These are phyloP conservation scores for Fonsecaea multimorphosa DNA, from an alignment of 2,329 filamentous ascomycete species.

Conservation along the genomic window DNA sequence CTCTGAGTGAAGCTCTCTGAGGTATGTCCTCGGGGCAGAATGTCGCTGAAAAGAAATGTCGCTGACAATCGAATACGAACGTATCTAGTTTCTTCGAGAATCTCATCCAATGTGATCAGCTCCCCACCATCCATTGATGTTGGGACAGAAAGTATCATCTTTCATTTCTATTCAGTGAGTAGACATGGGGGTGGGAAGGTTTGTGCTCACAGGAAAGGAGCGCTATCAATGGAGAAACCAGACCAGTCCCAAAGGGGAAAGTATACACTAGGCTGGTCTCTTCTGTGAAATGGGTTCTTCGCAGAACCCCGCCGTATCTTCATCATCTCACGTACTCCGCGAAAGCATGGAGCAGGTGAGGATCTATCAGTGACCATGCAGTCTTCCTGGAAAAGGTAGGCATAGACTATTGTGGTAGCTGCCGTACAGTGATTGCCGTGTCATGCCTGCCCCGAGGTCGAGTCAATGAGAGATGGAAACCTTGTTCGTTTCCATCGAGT, in stretches of 20 bases:
- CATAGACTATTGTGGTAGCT: background rate
- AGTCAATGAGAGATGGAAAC: background rate
- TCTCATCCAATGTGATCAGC: too few relatives aligned
- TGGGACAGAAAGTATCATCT: too few relatives aligned
- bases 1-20: background rate
- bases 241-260: constrained; percentile 15
- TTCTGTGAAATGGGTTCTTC: background rate
- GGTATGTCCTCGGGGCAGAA: background rate
- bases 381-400: background rate
- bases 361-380: too few relatives aligned
- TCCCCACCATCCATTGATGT: too few relatives aligned
- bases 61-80: background rate
- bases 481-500: background rate
- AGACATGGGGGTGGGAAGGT: too few relatives aligned
- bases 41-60: background rate
- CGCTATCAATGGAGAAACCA: background rate
- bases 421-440: background rate
- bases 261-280: constrained; percentile 13
- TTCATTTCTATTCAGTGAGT: too few relatives aligned
- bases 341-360: too few relatives aligned
- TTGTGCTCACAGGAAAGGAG: background rate
- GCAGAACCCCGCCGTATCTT: background rate
- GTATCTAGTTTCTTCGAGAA: too few relatives aligned
- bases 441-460: background rate
- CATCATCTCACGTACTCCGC: background rate